These are phyloP conservation scores for Colletotrichum sojae DNA, from an alignment of 2,329 filamentous ascomycete species.

Conservation along the genomic window DNA sequence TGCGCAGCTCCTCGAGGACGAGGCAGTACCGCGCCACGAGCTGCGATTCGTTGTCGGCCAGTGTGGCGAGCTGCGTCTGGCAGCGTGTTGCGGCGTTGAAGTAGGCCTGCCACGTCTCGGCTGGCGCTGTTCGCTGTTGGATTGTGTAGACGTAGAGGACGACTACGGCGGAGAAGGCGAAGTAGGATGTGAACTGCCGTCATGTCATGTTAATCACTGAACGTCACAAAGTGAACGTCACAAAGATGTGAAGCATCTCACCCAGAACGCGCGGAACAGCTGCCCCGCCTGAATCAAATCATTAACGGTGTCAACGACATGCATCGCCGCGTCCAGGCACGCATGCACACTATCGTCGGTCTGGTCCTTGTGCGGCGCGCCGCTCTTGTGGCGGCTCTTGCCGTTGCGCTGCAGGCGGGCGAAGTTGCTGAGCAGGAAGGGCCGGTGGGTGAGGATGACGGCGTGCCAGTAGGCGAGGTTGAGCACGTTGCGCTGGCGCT, in stretches of 20 bases:
- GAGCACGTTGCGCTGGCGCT: conserved; percentile 57
- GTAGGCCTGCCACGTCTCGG: conserved; percentile 47
- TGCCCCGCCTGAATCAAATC: conserved; percentile 52
- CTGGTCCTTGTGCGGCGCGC: conserved; percentile 13
- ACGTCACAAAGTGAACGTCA: no score
- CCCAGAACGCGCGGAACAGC: conserved; percentile 59
- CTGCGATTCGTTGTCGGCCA: conserved; percentile 53
- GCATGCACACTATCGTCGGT: conserved; percentile 43
- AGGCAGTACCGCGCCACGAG: conserved; percentile 58
- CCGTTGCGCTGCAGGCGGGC: conserved; percentile 43
- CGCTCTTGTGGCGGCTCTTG: conserved; percentile 21
- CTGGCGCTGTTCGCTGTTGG: conserved; percentile 49
- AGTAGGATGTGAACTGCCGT: conserved; percentile 59
- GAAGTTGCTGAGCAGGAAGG: conserved; percentile 55
- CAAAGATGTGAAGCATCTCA: no score
- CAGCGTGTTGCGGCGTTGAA: conserved; percentile 56
- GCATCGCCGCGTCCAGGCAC: conserved; percentile 57
- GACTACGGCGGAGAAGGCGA: conserved; percentile 60
- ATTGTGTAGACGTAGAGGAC: conserved; percentile 62
- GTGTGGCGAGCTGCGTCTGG: conserved; percentile 55
- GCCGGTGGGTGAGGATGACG: conserved; percentile 56
- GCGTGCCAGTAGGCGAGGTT: conserved; percentile 60
- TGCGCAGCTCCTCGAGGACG: conserved; percentile 53
- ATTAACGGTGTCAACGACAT: conserved; percentile 55
- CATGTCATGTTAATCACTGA: no score